These are phyloP conservation scores for Allantophomopsis cytisporea DNA, from an alignment of 2,329 filamentous ascomycete species.

Conservation along the genomic window DNA sequence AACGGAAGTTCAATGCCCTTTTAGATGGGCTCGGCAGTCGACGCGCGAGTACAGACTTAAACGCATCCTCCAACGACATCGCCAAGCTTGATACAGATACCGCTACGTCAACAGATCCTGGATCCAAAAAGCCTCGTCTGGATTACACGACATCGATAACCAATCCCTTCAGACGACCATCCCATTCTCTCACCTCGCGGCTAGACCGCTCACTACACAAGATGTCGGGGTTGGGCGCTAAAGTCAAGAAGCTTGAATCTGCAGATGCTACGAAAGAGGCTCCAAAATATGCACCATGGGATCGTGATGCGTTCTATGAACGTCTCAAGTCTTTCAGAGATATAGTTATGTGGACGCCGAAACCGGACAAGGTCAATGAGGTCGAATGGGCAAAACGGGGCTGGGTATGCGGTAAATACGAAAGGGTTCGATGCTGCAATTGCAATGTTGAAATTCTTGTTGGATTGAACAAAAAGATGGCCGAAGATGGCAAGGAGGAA, in stretches of 20 bases:
- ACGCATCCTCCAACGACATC: too few relatives aligned
- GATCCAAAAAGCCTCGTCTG: slow-evolving; percentile 16
- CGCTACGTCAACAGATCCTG: slow-evolving; percentile 6
- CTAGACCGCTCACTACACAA: too few relatives aligned
- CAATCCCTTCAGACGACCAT: not conserved
- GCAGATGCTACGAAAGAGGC: too few relatives aligned
- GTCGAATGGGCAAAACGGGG: slow-evolving; percentile 90
- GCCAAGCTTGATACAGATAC: slow-evolving; percentile 14
- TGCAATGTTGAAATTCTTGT: slow-evolving; percentile 79
- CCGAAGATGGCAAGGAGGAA: slow-evolving; percentile 41
- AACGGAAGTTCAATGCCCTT: slow-evolving; percentile 69
- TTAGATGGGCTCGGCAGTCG: slow-evolving; percentile 49
- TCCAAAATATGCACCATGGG: slow-evolving; percentile 75
- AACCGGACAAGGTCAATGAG: slow-evolving; percentile 75
- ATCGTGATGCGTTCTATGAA: slow-evolving; percentile 68
- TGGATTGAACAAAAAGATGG: slow-evolving; percentile 53
- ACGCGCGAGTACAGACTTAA: slow-evolving; percentile 25
- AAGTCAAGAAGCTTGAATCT: too few relatives aligned
- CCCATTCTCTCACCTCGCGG: too few relatives aligned
- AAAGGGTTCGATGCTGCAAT: slow-evolving; percentile 73
- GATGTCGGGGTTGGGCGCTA: too few relatives aligned
- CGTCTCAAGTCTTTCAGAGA: slow-evolving; percentile 81
- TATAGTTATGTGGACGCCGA: slow-evolving; percentile 86
- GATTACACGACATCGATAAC: slow-evolving; percentile 5
- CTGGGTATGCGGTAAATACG: slow-evolving; percentile 74